These are phyloP conservation scores for Beauveria australis DNA, from an alignment of 2,329 filamentous ascomycete genomes.

Conservation along the genomic window DNA sequence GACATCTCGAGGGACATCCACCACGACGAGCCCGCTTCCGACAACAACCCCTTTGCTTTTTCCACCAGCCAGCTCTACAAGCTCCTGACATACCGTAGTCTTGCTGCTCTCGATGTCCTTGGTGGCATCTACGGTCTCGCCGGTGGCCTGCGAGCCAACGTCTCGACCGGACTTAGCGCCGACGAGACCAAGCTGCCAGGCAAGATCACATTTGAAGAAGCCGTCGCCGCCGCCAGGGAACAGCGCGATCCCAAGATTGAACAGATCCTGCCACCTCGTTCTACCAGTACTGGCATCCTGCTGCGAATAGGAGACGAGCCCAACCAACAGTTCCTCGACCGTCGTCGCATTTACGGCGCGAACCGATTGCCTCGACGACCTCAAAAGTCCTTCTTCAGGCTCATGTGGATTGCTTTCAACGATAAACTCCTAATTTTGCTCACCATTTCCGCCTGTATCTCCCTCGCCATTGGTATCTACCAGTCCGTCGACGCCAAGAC, in stretches of 20 bases:
- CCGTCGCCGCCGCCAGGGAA: slow-evolving; percentile 30
- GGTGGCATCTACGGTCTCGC: slow-evolving; percentile 47
- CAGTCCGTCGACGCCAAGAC: slow-evolving; percentile 53
- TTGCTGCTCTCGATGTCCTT: slow-evolving; percentile 40
- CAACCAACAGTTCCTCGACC: slow-evolving; percentile 37
- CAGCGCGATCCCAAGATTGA: slow-evolving; percentile 19
- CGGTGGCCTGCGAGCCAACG: slow-evolving; percentile 40
- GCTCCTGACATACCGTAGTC: slow-evolving; percentile 41
- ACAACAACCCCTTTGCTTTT: slow-evolving; percentile 44
- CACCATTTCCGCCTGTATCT: slow-evolving; percentile 63
- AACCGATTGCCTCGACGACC: slow-evolving; percentile 53
- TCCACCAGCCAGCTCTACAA: slow-evolving; percentile 45
- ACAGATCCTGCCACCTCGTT: slow-evolving; percentile 12
- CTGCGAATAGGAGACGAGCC: slow-evolving; percentile 22
- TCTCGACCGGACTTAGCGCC: slow-evolving; percentile 37
- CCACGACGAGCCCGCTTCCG: slow-evolving; percentile 19
- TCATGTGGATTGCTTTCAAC: slow-evolving; percentile 72
- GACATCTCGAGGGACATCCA: slow-evolving; percentile 18
- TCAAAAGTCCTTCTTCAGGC: slow-evolving; percentile 58
- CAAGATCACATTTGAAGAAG: slow-evolving; percentile 40
- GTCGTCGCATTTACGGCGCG: slow-evolving; percentile 60
- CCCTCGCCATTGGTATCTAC: slow-evolving; percentile 66
- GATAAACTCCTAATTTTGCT: slow-evolving; percentile 71
- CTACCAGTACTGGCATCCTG: slow-evolving; percentile 19
- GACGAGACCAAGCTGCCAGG: slow-evolving; percentile 41